Conservation (phyloP, 2,329 filamentous ascomycete genomes). For the Zasmidium cellare region DNA sequence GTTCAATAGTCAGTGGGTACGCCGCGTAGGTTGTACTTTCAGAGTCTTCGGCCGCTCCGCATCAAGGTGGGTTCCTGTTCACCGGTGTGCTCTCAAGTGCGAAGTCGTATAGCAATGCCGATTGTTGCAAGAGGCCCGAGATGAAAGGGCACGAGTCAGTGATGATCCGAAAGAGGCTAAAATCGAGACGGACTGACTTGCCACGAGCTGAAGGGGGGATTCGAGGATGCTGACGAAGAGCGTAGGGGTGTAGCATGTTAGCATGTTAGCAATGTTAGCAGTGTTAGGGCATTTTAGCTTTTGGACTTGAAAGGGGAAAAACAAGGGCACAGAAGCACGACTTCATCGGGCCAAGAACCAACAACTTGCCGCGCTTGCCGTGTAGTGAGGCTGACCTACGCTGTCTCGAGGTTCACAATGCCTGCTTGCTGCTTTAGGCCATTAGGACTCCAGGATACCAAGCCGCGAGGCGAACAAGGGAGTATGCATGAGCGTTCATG, state of each 20-base stretch:
- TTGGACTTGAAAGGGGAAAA: background rate
- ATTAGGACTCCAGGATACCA: background rate
- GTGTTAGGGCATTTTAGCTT: too few species aligned
- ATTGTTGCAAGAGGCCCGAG: background rate
- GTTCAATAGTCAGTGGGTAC: background rate
- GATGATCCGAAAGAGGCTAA: background rate
- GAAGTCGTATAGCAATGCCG: background rate
- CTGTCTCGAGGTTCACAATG: background rate
- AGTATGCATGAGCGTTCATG: background rate
- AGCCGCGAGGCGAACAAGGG: background rate
- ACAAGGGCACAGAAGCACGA: background rate
- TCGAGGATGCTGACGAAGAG: background rate
- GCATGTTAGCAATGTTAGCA: background rate
- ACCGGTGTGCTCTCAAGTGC: background rate
- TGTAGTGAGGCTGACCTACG: constrained; percentile 9
- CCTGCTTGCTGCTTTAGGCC: background rate
- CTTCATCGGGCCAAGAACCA: constrained; percentile 7
- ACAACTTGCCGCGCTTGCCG: constrained; percentile 13
- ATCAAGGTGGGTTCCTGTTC: background rate
- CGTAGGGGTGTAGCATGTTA: background rate
- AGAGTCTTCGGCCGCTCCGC: background rate
- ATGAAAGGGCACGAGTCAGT: background rate
- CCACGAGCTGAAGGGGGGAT: background rate
- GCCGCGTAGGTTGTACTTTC: background rate
- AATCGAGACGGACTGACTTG: background rate